Evolutionary conservation across 306 rosid genomes (phyloP).

Genomic region (Senna tora): DNA sequence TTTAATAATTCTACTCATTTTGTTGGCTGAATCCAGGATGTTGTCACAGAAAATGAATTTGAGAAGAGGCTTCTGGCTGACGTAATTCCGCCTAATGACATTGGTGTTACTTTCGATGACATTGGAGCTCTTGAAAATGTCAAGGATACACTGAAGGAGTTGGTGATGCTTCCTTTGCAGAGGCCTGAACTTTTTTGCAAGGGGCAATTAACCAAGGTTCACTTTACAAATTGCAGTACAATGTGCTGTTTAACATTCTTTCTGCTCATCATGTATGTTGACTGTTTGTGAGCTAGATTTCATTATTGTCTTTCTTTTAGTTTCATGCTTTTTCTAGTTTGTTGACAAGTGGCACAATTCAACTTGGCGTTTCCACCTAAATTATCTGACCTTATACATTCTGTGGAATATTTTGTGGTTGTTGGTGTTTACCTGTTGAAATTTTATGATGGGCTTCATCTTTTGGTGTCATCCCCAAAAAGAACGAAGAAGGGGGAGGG

Average conservation of each 20-base stretch:
- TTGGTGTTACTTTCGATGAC: slow-evolving; percentile 99
- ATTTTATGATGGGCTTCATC: slow-evolving; percentile 15
- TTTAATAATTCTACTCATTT: slow-evolving; percentile 35
- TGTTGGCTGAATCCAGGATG: slow-evolving; percentile 73
- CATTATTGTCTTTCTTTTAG: slow-evolving; percentile 19
- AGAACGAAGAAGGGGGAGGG: neutral
- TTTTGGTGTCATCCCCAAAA: neutral
- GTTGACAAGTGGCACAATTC: neutral
- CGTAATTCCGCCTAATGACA: slow-evolving; percentile 96
- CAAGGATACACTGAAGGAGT: slow-evolving; percentile 95
- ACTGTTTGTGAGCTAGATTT: slow-evolving; percentile 23
- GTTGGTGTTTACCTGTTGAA: neutral
- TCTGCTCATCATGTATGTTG: slow-evolving; percentile 14
- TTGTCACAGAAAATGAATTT: slow-evolving; percentile 95
- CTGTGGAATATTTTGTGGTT: neutral
- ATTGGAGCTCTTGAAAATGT: slow-evolving; percentile 99
- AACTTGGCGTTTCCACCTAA: neutral
- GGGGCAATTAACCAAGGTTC: slow-evolving; percentile 98
- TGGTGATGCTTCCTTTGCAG: slow-evolving; percentile 99
- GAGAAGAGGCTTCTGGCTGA: slow-evolving; percentile 97
- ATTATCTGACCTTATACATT: neutral
- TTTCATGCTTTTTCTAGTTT: slow-evolving; percentile 22
- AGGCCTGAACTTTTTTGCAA: slow-evolving; percentile 99
- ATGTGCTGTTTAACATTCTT: slow-evolving; percentile 16
- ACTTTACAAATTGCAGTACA: slow-evolving; percentile 17